These are phyloP conservation scores for Dujonia santamariae DNA, from an alignment of 1,139 yeast species.

Conservation along the genomic window DNA sequence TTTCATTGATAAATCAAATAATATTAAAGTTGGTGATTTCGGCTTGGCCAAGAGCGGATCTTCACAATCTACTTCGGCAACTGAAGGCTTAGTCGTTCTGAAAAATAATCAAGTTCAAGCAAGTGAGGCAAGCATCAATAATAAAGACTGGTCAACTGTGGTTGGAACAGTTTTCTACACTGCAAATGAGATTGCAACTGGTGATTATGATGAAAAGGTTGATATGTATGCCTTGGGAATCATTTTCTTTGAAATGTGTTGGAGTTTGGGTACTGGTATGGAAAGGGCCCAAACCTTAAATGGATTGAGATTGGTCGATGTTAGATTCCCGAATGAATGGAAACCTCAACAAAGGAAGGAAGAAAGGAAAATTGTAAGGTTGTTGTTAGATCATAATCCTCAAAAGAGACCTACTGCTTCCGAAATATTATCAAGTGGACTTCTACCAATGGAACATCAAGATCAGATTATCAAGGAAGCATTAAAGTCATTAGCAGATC, in stretches of 20 bases:
- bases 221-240: conserved; percentile 95
- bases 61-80: conserved; percentile 17
- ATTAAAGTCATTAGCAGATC: conserved; percentile 76
- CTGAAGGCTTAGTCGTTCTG: conserved; percentile 23
- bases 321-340: conserved; percentile 61
- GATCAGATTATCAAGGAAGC: conserved; percentile 90
- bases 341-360: conserved; percentile 50
- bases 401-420: conserved; percentile 74
- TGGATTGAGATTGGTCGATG: conserved; percentile 52
- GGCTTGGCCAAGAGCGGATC: conserved; percentile 85
- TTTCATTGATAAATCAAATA: conserved; percentile 85
- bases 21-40: conserved; percentile 94
- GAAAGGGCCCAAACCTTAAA: conserved; percentile 76
- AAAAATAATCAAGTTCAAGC: conserved; percentile 31
- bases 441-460: conserved; percentile 84
- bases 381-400: conserved; percentile 77
- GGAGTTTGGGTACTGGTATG: conserved; percentile 82
- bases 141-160: conserved; percentile 85
- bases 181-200: conserved; percentile 82
- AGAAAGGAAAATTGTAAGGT: conserved; percentile 49
- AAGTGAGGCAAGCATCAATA: conserved; percentile 9
- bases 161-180: conserved; percentile 93
- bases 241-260: conserved; percentile 93
- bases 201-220: conserved; percentile 83
- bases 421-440: conserved; percentile 71